Base-by-base conservation (phyloP, 2,329 filamentous ascomycete genomes). In the Hymenoscyphus fructigenus region DNA sequence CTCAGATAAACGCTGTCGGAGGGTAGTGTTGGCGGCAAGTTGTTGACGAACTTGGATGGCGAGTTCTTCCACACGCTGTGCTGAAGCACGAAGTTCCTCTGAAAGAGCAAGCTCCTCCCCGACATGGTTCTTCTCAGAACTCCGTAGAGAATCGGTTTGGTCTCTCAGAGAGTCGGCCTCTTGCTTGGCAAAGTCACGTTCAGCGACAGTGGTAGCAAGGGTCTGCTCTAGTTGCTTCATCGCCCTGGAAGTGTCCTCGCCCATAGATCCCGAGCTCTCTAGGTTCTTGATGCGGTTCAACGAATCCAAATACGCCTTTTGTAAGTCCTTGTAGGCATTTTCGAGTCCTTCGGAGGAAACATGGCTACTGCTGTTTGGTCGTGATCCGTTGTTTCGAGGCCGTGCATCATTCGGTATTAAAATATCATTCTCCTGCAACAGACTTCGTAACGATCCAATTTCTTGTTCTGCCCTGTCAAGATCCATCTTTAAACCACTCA, bases 391-490 rank as follows among this genome's bases (percentile, higher is more conserved):
- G 38, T 26, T 57, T 81, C 82, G 60, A 80, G 82, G 64, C 84
- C 78, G 17, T 84, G 84, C 57, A 44, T 65, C 68, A 10, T 87
- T 87, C 0, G 90, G 88, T 28, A 91, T 87, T 50, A 88, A 82
- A 63, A 93, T 92, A 73, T 97, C 93, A 70, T 93, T 91, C 76
- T 96, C 92, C 66, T 88, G 82, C 23, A 98, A 84, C 29, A 98
- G 82, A 36, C 82, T 85, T 55, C 92, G 88, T 50, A 99, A 84
- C n/a, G 91, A 91, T 50, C 86, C 82, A 34, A 96, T 96, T 79
- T 99, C 95, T 76, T 95, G 91, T 77, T 97, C 92, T 29, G 95
- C 93, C 67, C 93, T 91, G 77, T 98, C 95, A 53, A 99, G 86
- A 75, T 98, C 94, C 91, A 97, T 97, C 80, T 97, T 96, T 64